Conservation (phyloP, 2,329 filamentous ascomycete genomes). For the Aspergillus novofumigatus region DNA sequence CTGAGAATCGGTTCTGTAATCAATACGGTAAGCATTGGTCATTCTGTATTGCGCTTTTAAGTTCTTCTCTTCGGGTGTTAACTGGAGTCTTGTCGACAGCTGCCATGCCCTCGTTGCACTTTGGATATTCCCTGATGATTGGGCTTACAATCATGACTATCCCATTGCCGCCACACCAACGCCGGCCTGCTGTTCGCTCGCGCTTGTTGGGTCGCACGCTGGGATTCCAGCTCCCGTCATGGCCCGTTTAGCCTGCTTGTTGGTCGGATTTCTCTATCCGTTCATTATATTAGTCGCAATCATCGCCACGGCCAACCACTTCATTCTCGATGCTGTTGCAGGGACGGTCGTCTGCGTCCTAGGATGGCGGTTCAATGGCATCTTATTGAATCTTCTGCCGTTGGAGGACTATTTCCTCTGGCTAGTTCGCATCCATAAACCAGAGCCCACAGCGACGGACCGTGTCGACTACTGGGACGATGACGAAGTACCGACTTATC, state of each 20-base stretch:
- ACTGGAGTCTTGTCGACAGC: slow-evolving; percentile 37
- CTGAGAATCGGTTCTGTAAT: slow-evolving; percentile 68
- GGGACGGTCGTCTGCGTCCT: slow-evolving; percentile 62
- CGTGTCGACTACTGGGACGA: slow-evolving; percentile 16
- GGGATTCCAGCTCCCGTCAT: slow-evolving; percentile 42
- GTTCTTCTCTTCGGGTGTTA: neutral
- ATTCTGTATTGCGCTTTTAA: neutral
- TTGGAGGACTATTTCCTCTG: slow-evolving; percentile 67
- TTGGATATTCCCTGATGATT: slow-evolving; percentile 70
- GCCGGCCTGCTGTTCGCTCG: slow-evolving; percentile 33
- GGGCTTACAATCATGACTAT: slow-evolving; percentile 65
- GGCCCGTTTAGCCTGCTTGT: slow-evolving; percentile 49
- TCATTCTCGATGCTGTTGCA: slow-evolving; percentile 67
- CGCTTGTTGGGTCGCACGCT: slow-evolving; percentile 32
- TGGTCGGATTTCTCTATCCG: slow-evolving; percentile 60
- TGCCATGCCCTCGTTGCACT: slow-evolving; percentile 72
- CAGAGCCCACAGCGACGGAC: slow-evolving; percentile 30
- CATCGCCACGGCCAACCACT: slow-evolving; percentile 68
- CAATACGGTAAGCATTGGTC: slow-evolving; percentile 57
- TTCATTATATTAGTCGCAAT: slow-evolving; percentile 63
- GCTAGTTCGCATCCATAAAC: slow-evolving; percentile 62
- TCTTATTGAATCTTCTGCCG: slow-evolving; percentile 60
- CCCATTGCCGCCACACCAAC: slow-evolving; percentile 55
- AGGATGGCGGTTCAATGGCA: slow-evolving; percentile 55
- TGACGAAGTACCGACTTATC: slow-evolving; percentile 14